Evolutionary conservation across 2,329 filamentous ascomycete genomes (phyloP).

Genomic region (Fusarium musae): DNA sequence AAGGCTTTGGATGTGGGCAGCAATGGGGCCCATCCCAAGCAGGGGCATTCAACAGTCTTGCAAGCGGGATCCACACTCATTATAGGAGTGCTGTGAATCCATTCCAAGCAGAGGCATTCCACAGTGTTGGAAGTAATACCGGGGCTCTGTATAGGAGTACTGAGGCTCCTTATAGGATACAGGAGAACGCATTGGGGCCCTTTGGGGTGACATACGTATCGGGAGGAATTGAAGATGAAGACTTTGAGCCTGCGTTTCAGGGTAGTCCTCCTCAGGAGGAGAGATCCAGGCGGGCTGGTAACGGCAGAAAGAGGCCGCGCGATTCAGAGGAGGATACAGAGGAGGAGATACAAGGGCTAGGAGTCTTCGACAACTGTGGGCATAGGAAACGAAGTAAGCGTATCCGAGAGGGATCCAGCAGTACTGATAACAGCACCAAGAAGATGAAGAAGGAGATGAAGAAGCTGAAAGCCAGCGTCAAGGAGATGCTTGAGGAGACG

Average conservation of each 20-base stretch:
- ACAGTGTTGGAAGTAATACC: neutral
- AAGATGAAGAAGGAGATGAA: too few relatives aligned
- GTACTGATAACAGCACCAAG: neutral
- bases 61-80: too few relatives aligned
- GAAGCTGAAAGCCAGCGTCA: too few relatives aligned
- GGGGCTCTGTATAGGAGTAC: neutral
- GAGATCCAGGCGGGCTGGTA: neutral
- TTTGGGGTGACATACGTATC: neutral
- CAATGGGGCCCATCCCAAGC: neutral
- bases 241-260: neutral
- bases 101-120: neutral
- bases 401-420: neutral
- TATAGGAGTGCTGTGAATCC: neutral
- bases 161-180: neutral
- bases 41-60: neutral
- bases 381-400: neutral
- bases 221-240: neutral
- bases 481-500: too few relatives aligned
- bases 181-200: neutral
- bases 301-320: neutral
- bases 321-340: neutral
- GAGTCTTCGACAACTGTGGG: neutral
- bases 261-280: neutral
- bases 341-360: neutral
- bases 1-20: neutral